Evolutionary conservation across 345 rosid species (phyloP).

Genomic region (Stellera chamaejasme): DNA sequence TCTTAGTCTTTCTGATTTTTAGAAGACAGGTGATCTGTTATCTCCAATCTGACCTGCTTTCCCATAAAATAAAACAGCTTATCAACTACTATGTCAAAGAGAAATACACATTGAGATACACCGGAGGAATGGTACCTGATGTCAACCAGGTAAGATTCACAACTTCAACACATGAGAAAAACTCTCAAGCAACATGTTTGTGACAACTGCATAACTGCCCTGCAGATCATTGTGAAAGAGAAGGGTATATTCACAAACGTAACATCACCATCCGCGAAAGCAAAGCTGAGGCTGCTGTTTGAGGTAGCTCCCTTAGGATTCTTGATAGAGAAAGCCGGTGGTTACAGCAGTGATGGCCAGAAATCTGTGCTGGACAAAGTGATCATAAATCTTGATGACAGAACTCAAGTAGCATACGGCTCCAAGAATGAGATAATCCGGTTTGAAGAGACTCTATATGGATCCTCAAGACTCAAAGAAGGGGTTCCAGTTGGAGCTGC

Average conservation of each 20-base stretch:
- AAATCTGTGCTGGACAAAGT: constrained; percentile 70
- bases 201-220: no score
- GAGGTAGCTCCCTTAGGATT: constrained; percentile 91
- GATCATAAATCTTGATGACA: constrained; percentile 62
- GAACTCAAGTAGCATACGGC: constrained; percentile 97
- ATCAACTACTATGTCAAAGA: constrained; percentile 79
- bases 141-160: constrained; percentile 62
- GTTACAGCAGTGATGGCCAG: constrained; percentile 80
- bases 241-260: constrained; percentile 95
- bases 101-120: constrained; percentile 96
- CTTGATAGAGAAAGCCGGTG: constrained; percentile 83
- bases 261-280: constrained; percentile 76
- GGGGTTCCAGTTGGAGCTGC: constrained; percentile 66
- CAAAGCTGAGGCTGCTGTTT: constrained; percentile 82
- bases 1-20: not conserved
- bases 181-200: no score
- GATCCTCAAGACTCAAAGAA: constrained; percentile 71
- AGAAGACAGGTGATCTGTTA: not conserved
- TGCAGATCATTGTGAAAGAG: constrained; percentile 89
- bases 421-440: constrained; percentile 90
- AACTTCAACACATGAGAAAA: not conserved
- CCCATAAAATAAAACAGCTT: constrained; percentile 33
- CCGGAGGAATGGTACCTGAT: constrained; percentile 99
- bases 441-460: constrained; percentile 83
- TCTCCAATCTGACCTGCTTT: not conserved